Evolutionary conservation across 2,329 filamentous ascomycete genomes (phyloP).

Genomic region (Botrytis porri): DNA sequence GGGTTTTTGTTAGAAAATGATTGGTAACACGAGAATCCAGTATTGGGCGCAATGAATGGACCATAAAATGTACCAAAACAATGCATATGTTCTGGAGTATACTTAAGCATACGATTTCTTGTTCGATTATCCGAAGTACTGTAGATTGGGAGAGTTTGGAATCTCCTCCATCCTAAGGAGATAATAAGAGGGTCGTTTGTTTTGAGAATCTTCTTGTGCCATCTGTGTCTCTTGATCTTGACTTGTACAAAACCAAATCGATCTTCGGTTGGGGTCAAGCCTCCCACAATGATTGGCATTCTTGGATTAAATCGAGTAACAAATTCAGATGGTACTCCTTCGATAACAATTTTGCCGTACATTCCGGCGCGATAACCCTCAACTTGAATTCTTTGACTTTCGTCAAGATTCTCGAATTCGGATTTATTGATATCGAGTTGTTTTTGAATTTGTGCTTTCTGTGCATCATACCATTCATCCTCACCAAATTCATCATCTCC

Average conservation of each 20-base stretch:
- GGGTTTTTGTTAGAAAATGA: constrained; percentile 80
- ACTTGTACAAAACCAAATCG: constrained; percentile 94
- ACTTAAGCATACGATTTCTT: constrained; percentile 96
- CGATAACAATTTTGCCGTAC: constrained; percentile 87
- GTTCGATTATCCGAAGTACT: constrained; percentile 92
- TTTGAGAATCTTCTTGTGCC: constrained; percentile 99
- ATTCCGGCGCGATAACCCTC: constrained; percentile 91
- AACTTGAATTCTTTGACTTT: constrained; percentile 74
- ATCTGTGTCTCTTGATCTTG: constrained; percentile 93
- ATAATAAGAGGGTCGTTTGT: constrained; percentile 97
- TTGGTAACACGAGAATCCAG: constrained; percentile 91
- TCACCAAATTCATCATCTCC: constrained; percentile 79
- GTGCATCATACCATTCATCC: constrained; percentile 97
- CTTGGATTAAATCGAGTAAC: constrained; percentile 76
- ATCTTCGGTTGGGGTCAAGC: constrained; percentile 90
- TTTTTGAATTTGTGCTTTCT: constrained; percentile 92
- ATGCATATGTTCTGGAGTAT: constrained; percentile 99
- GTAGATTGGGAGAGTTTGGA: constrained; percentile 90
- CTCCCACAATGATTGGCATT: constrained; percentile 83
- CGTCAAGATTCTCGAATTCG: constrained; percentile 86
- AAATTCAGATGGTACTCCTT: constrained; percentile 89
- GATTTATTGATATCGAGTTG: constrained; percentile 95
- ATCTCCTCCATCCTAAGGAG: constrained; percentile 92
- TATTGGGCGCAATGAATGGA: constrained; percentile 91
- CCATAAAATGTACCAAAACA: constrained; percentile 96